phyloP scores from a whole-genome alignment of 371 early-diverging fungal species.

The Mucor piriformis region DNA sequence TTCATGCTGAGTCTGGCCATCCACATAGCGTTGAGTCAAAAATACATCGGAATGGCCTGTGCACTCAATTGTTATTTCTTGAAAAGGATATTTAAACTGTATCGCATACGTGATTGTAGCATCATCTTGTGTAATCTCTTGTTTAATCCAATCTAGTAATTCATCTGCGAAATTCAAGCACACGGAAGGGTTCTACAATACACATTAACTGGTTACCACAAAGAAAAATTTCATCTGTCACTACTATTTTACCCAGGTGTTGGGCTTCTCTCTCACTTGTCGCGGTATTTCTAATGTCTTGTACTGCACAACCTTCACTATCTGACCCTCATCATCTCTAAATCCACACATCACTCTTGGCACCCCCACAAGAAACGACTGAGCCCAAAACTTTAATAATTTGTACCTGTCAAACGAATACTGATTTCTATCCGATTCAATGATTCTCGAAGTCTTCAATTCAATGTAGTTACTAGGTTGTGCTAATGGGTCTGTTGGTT shows the following conservation, averaged over 20 bases:
- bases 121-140: slow-evolving; percentile 40
- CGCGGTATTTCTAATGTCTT: slow-evolving; percentile 85
- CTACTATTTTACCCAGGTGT: slow-evolving; percentile 62
- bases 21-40: slow-evolving; percentile 50
- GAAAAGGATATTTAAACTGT: slow-evolving; percentile 43
- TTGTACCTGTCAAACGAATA: slow-evolving; percentile 78
- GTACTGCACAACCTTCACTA: slow-evolving; percentile 59
- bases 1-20: slow-evolving; percentile 37
- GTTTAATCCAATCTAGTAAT: slow-evolving; percentile 46
- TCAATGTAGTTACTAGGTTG: slow-evolving; percentile 76
- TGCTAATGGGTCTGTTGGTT: slow-evolving; percentile 30
- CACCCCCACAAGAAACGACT: slow-evolving; percentile 90
- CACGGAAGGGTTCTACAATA: slow-evolving; percentile 45
- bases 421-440: slow-evolving; percentile 56
- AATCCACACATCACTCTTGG: slow-evolving; percentile 84
- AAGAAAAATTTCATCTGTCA: not conserved
- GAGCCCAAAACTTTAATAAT: slow-evolving; percentile 88
- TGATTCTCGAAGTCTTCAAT: slow-evolving; percentile 83
- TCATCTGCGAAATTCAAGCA: slow-evolving; percentile 57
- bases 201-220: no score
- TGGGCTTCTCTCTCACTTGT: slow-evolving; percentile 61
- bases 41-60: slow-evolving; percentile 38
- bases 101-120: slow-evolving; percentile 46
- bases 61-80: slow-evolving; percentile 36
- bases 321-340: slow-evolving; percentile 74